Percentiles rank a stretch among this genome's conserved stretches.
Evolutionary conservation across 2,329 filamentous ascomycete species (phyloP).

Genomic region (Teratosphaeria zuluensis): DNA sequence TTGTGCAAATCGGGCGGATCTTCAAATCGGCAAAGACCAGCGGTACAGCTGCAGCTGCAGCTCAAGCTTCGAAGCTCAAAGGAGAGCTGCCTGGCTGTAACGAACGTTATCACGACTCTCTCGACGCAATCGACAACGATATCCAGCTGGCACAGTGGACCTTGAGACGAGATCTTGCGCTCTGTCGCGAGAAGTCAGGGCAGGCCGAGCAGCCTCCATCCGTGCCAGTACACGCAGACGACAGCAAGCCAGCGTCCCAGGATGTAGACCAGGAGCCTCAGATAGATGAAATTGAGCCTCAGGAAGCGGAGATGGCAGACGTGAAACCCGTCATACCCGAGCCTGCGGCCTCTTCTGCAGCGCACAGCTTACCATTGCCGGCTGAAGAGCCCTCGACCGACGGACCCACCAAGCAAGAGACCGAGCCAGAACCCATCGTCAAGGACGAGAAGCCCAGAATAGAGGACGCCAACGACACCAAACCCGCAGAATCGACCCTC

Average conservation of each 20-base stretch:
- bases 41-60: constrained; percentile 17
- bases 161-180: constrained; percentile 26
- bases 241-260: background rate
- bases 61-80: constrained; percentile 26
- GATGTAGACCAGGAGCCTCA: background rate
- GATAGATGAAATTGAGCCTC: background rate
- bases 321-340: background rate
- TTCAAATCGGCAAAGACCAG: constrained; percentile 32
- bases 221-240: background rate
- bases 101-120: constrained; percentile 39
- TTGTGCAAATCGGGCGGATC: constrained; percentile 36
- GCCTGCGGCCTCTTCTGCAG: background rate
- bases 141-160: constrained; percentile 26
- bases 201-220: background rate
- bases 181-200: constrained; percentile 16
- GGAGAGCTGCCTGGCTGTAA: constrained; percentile 30
- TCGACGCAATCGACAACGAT: constrained; percentile 42
- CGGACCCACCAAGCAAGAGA: background rate
- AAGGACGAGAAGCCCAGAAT: background rate
- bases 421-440: background rate
- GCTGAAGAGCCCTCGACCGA: background rate
- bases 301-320: background rate
- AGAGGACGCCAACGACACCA: background rate
- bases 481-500: constrained; percentile 3
- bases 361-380: background rate